Evolutionary conservation across 306 rosid genomes (phyloP), one percentile per base, ranked within the genome.

Genomic region (Calophaca sinica): DNA sequence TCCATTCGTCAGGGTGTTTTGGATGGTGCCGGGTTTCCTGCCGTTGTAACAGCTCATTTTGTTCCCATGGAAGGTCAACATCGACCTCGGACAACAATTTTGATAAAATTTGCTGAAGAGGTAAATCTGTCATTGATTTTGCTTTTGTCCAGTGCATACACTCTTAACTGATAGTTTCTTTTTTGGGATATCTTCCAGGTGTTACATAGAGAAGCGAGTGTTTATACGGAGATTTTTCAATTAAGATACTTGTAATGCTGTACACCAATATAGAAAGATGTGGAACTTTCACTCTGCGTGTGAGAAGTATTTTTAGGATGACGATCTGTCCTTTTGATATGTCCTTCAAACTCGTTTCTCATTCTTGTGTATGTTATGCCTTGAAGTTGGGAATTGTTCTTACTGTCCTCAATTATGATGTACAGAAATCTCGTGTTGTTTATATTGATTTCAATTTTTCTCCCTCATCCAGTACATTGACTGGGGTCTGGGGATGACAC

Each of bases 61-160:
- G 99, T 94, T 80, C 98, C 98, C 54, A 84, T 94, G 89, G 99
- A 94, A 73, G 99, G 96, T 62, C 99, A 88, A 81, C 99, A 90
- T 44, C 90, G 96, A 60, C 97, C 99, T 51, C 88, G 97, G 51
- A 94, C 99, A 35, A 94, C 99, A 70, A 94, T 94, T 84, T 88
- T 94, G 88, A 94, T 94, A 61, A 94, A 91, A 83, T 94, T 92
- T 59, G 84, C 86, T 29, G 97, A 91, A 81, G 97, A 94, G 98
- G 98, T 89, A 86, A 66, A 14, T n/a, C 4, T 64, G 65, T 32
- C 66, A 10, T 33, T 62, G 54, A 46, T 60, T 51, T 76, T 80
- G 20, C 49, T 72, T 13, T 75, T 35, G 36, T 31, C 15, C 67
- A 14, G 7, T 42, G 2, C 62, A 15, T 52, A 42, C 29, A 6